Conservation (phyloP, 176 grass and related monocot species). For the Poa pratensis region DNA sequence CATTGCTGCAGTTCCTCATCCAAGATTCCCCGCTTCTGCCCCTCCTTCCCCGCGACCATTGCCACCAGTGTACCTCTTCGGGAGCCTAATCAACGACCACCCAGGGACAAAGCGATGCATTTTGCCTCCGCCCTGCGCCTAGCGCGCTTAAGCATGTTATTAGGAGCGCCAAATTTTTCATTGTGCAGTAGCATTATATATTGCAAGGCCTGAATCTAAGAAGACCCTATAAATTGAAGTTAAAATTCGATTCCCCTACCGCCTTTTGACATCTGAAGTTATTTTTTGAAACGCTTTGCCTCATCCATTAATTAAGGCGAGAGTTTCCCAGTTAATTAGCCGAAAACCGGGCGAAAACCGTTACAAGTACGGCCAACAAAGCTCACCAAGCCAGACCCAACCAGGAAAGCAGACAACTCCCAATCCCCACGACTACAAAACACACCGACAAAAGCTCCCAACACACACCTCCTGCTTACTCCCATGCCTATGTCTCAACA, state of each 20-base stretch:
- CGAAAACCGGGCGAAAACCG: too few species aligned
- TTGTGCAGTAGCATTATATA: neutral
- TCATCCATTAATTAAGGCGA: too few species aligned
- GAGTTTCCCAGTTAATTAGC: too few species aligned
- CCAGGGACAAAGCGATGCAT: neutral
- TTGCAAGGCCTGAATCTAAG: conserved; percentile 4
- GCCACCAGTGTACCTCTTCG: neutral
- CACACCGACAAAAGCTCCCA: too few species aligned
- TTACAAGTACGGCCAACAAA: too few species aligned
- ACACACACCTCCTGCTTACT: too few species aligned
- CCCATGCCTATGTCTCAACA: too few species aligned
- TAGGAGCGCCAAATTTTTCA: neutral
- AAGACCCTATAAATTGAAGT: neutral
- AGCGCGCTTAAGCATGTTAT: neutral
- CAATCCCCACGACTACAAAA: too few species aligned
- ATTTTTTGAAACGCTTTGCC: too few species aligned
- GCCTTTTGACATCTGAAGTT: neutral
- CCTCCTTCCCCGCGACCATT: neutral
- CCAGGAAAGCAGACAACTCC: too few species aligned
- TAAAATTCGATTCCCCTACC: conserved; percentile 8
- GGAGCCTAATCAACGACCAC: neutral
- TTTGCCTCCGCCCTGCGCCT: neutral
- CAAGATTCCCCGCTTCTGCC: neutral
- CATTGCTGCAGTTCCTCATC: neutral
- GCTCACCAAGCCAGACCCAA: too few species aligned